A percentile compares a stretch with the other conserved stretches of the same genome.
Evolutionary conservation across 225 moss, liverwort and hornwort genomes (phyloP).

Genomic region (Straminergon stramineum): DNA sequence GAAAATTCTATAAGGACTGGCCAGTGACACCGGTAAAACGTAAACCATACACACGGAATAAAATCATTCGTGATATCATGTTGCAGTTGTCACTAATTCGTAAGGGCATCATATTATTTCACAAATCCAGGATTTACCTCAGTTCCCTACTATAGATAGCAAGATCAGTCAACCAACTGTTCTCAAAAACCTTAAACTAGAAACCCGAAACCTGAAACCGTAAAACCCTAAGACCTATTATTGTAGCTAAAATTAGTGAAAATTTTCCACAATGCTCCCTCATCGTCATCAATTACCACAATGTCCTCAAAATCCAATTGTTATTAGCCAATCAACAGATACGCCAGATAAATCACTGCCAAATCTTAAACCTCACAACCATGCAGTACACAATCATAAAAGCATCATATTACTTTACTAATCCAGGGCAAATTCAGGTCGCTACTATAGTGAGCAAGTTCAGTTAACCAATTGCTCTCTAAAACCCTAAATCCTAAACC

Average conservation of each 20-base stretch:
- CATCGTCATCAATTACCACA: not conserved
- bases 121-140: not conserved
- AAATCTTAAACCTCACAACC: not conserved
- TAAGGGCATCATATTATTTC: not conserved
- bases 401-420: not conserved
- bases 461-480: not conserved
- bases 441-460: not conserved
- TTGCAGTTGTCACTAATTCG: not conserved
- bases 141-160: not conserved
- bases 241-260: not conserved
- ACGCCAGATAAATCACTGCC: not conserved
- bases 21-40: not conserved
- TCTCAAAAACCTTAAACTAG: not conserved
- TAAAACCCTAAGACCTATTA: not conserved
- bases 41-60: not conserved
- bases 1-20: not conserved
- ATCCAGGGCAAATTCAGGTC: not conserved
- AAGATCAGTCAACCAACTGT: not conserved
- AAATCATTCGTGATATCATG: not conserved
- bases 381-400: not conserved
- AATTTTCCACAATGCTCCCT: not conserved
- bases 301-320: not conserved
- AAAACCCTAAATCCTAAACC: not conserved
- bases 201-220: not conserved
- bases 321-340: not conserved